These are phyloP conservation scores for Trypanosoma mega DNA, from an alignment of 208 protist species.

Conservation along the genomic window DNA sequence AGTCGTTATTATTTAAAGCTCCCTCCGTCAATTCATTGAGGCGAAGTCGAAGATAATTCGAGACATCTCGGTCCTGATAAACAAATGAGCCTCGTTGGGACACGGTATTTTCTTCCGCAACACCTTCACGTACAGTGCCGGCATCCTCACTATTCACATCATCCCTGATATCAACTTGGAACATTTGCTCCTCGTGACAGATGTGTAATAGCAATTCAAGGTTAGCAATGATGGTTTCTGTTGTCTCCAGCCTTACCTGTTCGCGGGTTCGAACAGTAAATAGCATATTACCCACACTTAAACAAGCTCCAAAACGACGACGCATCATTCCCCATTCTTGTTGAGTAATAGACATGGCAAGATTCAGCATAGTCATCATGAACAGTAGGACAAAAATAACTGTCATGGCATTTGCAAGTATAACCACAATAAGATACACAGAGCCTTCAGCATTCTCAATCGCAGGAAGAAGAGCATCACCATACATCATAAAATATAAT, in stretches of 20 bases:
- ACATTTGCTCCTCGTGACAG: constrained; percentile 27
- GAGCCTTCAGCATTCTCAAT: constrained; percentile 30
- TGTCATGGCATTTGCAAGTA: constrained; percentile 44
- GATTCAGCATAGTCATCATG: constrained; percentile 64
- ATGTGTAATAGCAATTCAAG: constrained; percentile 50
- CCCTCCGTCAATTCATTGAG: constrained; percentile 14
- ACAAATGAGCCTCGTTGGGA: too few species aligned
- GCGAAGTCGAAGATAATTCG: neutral
- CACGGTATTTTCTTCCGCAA: neutral
- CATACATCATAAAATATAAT: constrained; percentile 58
- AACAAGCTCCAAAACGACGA: constrained; percentile 37
- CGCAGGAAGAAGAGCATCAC: constrained; percentile 50
- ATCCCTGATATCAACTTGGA: neutral
- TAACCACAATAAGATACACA: constrained; percentile 22
- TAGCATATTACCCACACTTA: constrained; percentile 40
- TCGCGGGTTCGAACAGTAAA: constrained; percentile 45
- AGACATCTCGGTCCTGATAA: neutral
- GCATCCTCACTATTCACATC: neutral
- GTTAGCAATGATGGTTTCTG: constrained; percentile 38
- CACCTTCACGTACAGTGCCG: neutral
- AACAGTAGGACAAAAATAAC: constrained; percentile 43
- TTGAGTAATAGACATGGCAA: constrained; percentile 57
- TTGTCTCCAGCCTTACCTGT: constrained; percentile 42
- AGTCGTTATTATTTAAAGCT: neutral
- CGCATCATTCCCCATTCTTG: constrained; percentile 50